phyloP scores from a whole-genome alignment of 148 eudicot species.

The Persicaria maculosa region DNA sequence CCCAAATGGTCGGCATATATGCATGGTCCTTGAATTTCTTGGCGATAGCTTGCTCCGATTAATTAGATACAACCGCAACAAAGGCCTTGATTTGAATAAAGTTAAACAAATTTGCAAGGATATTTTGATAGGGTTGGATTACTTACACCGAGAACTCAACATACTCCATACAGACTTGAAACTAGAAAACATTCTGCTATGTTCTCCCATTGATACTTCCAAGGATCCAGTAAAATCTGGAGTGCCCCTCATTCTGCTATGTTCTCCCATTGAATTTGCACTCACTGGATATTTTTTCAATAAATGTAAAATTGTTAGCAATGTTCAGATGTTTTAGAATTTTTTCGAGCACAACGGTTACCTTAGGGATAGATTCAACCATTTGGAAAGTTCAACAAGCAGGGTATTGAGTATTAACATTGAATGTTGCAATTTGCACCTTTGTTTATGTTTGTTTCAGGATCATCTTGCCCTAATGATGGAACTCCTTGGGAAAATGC shows the following conservation, averaged over 20 bases:
- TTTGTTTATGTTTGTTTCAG: slow-evolving; percentile 23
- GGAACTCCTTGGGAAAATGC: slow-evolving; percentile 96
- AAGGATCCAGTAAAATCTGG: slow-evolving; percentile 83
- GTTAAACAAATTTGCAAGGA: slow-evolving; percentile 88
- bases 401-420: neutral
- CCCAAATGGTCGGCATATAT: slow-evolving; percentile 93
- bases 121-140: slow-evolving; percentile 81
- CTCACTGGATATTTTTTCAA: too few species aligned
- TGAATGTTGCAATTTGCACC: too few species aligned
- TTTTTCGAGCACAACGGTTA: too few species aligned
- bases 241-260: slow-evolving; percentile 12
- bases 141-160: slow-evolving; percentile 73
- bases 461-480: slow-evolving; percentile 97
- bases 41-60: slow-evolving; percentile 87
- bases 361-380: neutral
- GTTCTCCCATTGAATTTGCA: neutral
- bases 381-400: neutral
- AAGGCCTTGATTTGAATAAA: slow-evolving; percentile 67
- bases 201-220: slow-evolving; percentile 72
- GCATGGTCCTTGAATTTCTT: slow-evolving; percentile 98
- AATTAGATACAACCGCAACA: slow-evolving; percentile 69
- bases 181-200: slow-evolving; percentile 87
- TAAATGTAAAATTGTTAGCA: too few species aligned
- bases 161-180: slow-evolving; percentile 84
- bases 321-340: too few species aligned